Evolutionary conservation across 1,284 basidiomycete genomes (phyloP).

Genomic region (Leccinum pachyderme): DNA sequence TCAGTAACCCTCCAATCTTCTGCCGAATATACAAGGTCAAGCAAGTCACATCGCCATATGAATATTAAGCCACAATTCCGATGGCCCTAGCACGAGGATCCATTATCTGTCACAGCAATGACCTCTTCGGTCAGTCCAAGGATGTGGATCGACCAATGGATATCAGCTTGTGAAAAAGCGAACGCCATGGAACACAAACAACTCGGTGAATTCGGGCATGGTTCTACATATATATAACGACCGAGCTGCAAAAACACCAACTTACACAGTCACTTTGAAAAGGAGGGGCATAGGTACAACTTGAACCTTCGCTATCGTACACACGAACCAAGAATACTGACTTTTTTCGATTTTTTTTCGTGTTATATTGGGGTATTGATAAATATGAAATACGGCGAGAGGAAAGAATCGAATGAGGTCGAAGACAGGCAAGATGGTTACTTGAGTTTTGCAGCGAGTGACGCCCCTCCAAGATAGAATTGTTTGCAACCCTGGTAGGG

Average conservation of each 20-base stretch:
- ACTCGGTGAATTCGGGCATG: not conserved
- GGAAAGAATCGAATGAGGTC: too few species aligned
- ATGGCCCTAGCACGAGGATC: too few species aligned
- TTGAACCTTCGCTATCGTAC: not conserved
- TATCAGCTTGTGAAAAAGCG: too few species aligned
- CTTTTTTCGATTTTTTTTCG: not conserved
- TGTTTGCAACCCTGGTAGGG: constrained; percentile 1
- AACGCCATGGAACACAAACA: not conserved
- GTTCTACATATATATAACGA: not conserved
- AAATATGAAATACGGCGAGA: not conserved
- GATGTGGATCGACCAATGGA: too few species aligned
- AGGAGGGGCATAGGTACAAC: not conserved
- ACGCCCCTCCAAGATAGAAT: constrained; percentile 4
- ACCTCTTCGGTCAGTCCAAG: too few species aligned
- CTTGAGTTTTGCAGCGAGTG: not conserved
- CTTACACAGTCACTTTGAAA: not conserved
- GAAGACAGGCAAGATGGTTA: too few species aligned
- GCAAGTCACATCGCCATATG: not conserved
- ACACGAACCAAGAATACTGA: not conserved
- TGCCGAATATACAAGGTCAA: not conserved
- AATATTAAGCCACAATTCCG: too few species aligned
- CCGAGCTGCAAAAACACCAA: not conserved
- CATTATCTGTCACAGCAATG: too few species aligned
- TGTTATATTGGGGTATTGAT: not conserved
- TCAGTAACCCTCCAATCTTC: not conserved